Evolutionary conservation across 495 filamentous ascomycete genomes (phyloP).

Genomic region (Annulohypoxylon stygium): DNA sequence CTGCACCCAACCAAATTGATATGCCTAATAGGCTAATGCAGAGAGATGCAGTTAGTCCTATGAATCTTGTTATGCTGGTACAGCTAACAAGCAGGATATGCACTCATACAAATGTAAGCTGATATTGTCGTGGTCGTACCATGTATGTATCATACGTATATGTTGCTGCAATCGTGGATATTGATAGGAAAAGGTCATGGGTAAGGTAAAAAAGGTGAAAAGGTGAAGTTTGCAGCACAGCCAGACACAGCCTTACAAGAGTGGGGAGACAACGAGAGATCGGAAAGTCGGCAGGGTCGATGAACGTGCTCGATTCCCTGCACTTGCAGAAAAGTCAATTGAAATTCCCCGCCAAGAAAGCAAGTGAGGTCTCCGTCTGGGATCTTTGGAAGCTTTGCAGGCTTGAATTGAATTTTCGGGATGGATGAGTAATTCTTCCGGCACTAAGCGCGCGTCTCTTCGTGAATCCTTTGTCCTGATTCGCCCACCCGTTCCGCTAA

Average conservation of each 20-base stretch:
- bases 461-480: slow-evolving; percentile 10
- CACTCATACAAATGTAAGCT: not conserved
- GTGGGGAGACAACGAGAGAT: not conserved
- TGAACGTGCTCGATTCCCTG: slow-evolving; percentile 2
- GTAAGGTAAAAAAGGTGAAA: not conserved
- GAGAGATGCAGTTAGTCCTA: not conserved
- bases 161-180: not conserved
- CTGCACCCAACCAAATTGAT: not conserved
- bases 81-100: not conserved
- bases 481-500: slow-evolving; percentile 12
- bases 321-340: not conserved
- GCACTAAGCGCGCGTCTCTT: slow-evolving; percentile 6
- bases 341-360: not conserved
- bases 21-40: not conserved
- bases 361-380: not conserved
- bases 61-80: not conserved
- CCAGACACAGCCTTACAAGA: not conserved
- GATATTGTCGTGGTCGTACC: not conserved
- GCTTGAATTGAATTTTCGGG: slow-evolving; percentile 11
- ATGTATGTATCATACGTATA: not conserved
- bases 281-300: not conserved
- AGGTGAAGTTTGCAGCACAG: not conserved
- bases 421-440: slow-evolving; percentile 24
- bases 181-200: not conserved
- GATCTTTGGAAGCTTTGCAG: not conserved